Conservation (phyloP, 768 basidiomycete species). For the Lentinula sp. region DNA sequence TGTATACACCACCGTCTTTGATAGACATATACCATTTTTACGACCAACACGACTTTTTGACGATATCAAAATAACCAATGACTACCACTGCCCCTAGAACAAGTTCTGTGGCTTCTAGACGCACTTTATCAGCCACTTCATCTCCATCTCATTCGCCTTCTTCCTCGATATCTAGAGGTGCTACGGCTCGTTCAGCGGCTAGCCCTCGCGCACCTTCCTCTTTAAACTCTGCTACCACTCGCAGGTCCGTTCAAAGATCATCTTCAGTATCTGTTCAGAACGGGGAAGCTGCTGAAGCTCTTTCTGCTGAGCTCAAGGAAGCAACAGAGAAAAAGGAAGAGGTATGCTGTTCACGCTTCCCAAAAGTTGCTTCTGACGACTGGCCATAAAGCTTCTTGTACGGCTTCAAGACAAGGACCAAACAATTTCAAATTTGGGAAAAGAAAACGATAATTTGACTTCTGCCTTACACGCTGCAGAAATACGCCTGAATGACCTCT, state of each 20-base stretch:
- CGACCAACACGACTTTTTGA: conserved; percentile 7
- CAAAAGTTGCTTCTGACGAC: conserved; percentile 6
- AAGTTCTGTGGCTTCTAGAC: conserved; percentile 39
- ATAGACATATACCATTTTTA: conserved; percentile 9
- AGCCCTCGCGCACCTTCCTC: conserved; percentile 51
- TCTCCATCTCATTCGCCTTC: conserved; percentile 39
- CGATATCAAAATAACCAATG: conserved; percentile 19
- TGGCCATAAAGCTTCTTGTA: conserved; percentile 54
- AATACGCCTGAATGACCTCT: conserved; percentile 69
- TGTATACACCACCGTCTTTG: conserved; percentile 1
- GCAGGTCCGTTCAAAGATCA: conserved; percentile 47
- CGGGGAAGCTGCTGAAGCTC: conserved; percentile 48
- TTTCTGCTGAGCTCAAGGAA: conserved; percentile 59
- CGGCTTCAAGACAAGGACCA: conserved; percentile 78
- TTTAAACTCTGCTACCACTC: conserved; percentile 37
- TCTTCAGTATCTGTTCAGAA: conserved; percentile 29
- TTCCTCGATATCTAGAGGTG: conserved; percentile 41
- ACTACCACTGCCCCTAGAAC: conserved; percentile 40
- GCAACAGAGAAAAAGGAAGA: conserved; percentile 82
- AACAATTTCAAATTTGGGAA: conserved; percentile 49
- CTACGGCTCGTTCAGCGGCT: conserved; percentile 61
- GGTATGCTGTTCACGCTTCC: conserved; percentile 27
- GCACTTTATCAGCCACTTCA: conserved; percentile 29
- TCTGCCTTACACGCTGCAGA: conserved; percentile 67
- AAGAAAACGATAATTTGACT: conserved; percentile 59